Evolutionary conservation across 1,284 basidiomycete species (phyloP), one percentile per base, ranked within the genome.

Genomic region (Ceratobasidium sp.): DNA sequence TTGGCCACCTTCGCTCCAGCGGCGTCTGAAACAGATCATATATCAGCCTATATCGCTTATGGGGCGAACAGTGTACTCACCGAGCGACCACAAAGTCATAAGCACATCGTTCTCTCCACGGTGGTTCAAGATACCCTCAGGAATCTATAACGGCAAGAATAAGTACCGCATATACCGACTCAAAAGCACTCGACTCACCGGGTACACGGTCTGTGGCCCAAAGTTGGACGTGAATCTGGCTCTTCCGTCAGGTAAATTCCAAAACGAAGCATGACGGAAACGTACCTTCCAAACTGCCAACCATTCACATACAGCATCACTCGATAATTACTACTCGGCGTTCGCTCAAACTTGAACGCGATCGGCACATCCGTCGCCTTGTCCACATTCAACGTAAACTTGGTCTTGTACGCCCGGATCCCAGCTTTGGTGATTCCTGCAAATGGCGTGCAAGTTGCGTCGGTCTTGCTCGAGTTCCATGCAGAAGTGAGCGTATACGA

Each of bases 201-300:
- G 79, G 77, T 79, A 81, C 20, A 80, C 13, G 33, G 79, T 80
- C 77, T 83, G 81, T 3, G 82, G 82, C 5, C 82, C 82, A 71
- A 80, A 77, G 46, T 64, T 65, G 2, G 77, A 44, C 80, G 85
- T 81, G 84, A n/a, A n/a, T n/a, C n/a, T 82, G 33, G 54, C 40
- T 42, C 13, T 23, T n/a, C 28, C 38, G 9, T 15, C 44, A 20
- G 23, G 4, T 17, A 12, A 44, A 40, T 42, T 15, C 68, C 28
- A 23, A 13, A 48, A 5, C 1, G n/a, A n/a, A n/a, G n/a, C n/a
- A n/a, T n/a, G n/a, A n/a, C n/a, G n/a, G n/a, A 17, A 13, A 50
- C 75, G 23, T 48, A 77, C 75, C 52, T 65, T 59, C 87, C 87
- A 71, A 87, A 87, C 77, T 87, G 86, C 86, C 86, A 87, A 1